phyloP scores from a whole-genome alignment of 2,329 filamentous ascomycete genomes.

The Chaetothyriales sp. region DNA sequence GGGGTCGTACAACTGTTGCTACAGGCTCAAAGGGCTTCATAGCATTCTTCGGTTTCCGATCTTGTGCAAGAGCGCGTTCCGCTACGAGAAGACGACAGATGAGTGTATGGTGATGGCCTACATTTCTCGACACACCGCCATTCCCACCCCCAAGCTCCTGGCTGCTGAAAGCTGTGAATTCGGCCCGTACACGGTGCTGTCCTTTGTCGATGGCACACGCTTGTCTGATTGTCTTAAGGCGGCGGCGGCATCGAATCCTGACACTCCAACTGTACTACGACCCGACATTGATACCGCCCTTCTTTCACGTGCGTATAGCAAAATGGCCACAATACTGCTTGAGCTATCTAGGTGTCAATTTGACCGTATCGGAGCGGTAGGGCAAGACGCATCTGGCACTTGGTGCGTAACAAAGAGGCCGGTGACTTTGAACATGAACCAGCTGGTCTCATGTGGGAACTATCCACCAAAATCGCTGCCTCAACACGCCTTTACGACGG shows the following conservation, averaged over 20 bases:
- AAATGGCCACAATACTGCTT: background rate
- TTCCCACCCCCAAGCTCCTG: background rate
- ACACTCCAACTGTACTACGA: background rate
- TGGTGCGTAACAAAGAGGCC: slow-evolving; percentile 1
- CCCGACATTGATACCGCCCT: background rate
- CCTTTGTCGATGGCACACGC: background rate
- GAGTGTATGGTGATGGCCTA: background rate
- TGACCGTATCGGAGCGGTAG: slow-evolving; percentile 14
- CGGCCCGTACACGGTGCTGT: background rate
- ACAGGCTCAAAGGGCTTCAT: background rate
- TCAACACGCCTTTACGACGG: slow-evolving; percentile 13
- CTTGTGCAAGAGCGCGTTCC: background rate
- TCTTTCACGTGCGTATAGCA: background rate
- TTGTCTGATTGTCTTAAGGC: background rate
- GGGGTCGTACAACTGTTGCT: background rate
- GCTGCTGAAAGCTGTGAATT: background rate
- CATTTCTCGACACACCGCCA: background rate
- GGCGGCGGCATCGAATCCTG: background rate
- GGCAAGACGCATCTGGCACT: background rate
- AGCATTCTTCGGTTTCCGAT: background rate
- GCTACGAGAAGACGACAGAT: background rate
- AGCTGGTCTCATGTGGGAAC: slow-evolving; percentile 16
- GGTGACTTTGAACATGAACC: slow-evolving; percentile 1
- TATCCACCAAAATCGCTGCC: slow-evolving; percentile 14
- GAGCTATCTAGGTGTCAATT: background rate